phyloP scores from a whole-genome alignment of 192 early-diverging fungal genomes.

The Mortierella antarctica region DNA sequence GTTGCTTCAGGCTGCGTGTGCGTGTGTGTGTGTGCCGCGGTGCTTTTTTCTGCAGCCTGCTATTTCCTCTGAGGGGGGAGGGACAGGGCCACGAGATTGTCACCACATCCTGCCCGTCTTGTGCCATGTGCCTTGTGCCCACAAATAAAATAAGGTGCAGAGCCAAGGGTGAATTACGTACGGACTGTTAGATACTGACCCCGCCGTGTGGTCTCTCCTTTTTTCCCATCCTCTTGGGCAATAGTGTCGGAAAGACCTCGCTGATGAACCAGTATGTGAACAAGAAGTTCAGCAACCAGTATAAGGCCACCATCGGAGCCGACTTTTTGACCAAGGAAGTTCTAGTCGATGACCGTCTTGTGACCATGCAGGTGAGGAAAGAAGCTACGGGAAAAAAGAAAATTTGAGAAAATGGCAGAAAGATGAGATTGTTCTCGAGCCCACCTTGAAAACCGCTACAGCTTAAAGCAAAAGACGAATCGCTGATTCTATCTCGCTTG shows the following conservation, averaged over 20 bases:
- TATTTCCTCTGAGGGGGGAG: slow-evolving; percentile 22
- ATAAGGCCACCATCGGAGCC: slow-evolving; percentile 99
- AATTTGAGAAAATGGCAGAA: too few species aligned
- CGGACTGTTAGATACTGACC: neutral
- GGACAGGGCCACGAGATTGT: neutral
- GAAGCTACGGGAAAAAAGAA: slow-evolving; percentile 7
- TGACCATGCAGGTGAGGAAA: slow-evolving; percentile 89
- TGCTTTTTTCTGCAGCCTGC: slow-evolving; percentile 3
- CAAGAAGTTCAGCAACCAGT: slow-evolving; percentile 95
- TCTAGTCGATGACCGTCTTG: slow-evolving; percentile 87
- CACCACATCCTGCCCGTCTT: neutral
- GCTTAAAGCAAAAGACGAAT: too few species aligned
- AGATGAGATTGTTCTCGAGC: too few species aligned
- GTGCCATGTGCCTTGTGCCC: slow-evolving; percentile 9
- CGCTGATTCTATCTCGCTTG: neutral
- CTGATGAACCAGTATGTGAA: slow-evolving; percentile 99
- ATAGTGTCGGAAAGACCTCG: slow-evolving; percentile 95
- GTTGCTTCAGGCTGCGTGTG: neutral
- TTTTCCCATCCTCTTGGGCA: neutral
- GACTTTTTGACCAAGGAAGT: slow-evolving; percentile 99
- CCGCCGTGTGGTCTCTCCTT: neutral
- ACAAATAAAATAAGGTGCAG: too few species aligned
- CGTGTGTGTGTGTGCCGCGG: neutral
- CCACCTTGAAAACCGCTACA: too few species aligned
- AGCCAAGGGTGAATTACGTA: too few species aligned